Evolutionary conservation across 2,329 filamentous ascomycete species (phyloP).

Genomic region (Basipetospora chlamydospora): DNA sequence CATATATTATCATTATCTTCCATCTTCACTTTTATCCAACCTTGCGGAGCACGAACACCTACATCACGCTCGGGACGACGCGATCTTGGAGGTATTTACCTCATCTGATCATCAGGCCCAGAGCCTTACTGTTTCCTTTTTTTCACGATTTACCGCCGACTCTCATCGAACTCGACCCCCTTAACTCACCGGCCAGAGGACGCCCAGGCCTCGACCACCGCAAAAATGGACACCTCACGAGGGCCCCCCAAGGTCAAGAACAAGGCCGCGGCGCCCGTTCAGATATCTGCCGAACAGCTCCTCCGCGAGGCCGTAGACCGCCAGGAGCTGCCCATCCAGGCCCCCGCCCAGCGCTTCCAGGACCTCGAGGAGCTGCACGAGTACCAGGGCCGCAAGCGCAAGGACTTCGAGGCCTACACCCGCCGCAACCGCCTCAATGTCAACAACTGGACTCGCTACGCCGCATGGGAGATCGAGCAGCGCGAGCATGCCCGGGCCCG

Average conservation of each 20-base stretch:
- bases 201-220: not conserved
- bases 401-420: slow-evolving; percentile 97
- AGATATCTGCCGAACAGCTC: slow-evolving; percentile 95
- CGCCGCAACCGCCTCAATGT: slow-evolving; percentile 87
- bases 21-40: no score
- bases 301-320: slow-evolving; percentile 93
- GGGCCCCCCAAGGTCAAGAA: slow-evolving; percentile 96
- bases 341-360: slow-evolving; percentile 85
- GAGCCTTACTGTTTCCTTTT: no score
- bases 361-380: slow-evolving; percentile 97
- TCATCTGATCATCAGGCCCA: no score
- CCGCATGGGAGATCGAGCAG: slow-evolving; percentile 93
- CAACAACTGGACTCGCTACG: slow-evolving; percentile 99
- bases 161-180: not conserved
- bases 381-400: slow-evolving; percentile 87
- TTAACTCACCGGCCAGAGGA: no score
- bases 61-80: no score
- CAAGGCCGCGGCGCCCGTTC: slow-evolving; percentile 79
- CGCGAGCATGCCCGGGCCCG: slow-evolving; percentile 89
- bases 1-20: no score
- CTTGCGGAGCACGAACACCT: no score
- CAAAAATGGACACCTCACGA: slow-evolving; percentile 72
- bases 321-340: slow-evolving; percentile 76
- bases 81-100: no score
- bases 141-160: no score